Evolutionary conservation across 2,329 filamentous ascomycete genomes (phyloP), one percentile per base, ranked within the genome.

Genomic region (Sclerotinia spermophila): DNA sequence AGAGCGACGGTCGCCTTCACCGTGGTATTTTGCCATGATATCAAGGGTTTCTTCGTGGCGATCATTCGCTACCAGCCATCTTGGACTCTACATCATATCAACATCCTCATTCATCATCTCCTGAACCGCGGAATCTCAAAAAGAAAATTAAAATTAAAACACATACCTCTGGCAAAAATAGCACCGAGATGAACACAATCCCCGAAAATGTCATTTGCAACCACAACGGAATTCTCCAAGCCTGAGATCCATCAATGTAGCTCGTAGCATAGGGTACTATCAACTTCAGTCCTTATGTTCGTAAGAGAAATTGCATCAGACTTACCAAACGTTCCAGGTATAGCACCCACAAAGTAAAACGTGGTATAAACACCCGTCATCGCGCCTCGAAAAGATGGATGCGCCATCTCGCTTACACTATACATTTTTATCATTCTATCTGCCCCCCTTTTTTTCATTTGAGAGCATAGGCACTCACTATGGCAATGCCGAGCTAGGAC

Each of bases 11-110:
- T 69, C 8, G 10, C 58, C 84, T 69, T 84, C 82, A 24, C 85
- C 83, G 74, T 89, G 89, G 74, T 87, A 88, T 71, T 84, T 85
- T 7, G 85, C 83, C 72, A 92, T 82, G 7, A 86, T 84, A 13
- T 81, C 79, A 33, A 84, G 79, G 0, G 86, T 87, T 72, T 89
- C 83, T 19, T 89, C 86, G 19, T 84, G 81, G 24, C 85, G 84
- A 71, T 87, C 85, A 67, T 87, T 83, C 56, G 83, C 83, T 72
- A 86, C 85, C 27, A 88, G 79, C 86, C 86, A 89, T 64, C 86
- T 80, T 7, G 87, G 87, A n/a, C 68, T 69, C 68, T 69, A 30
- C 1, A 11, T 56, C 38, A 10, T 10, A 1, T 69, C 27, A 65
- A 27, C 1, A 27, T 19, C 7, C 0, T 0, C 10, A 0, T 7